Conservation (phyloP, 192 early-diverging fungal genomes). For the Oehlia diaphana region DNA sequence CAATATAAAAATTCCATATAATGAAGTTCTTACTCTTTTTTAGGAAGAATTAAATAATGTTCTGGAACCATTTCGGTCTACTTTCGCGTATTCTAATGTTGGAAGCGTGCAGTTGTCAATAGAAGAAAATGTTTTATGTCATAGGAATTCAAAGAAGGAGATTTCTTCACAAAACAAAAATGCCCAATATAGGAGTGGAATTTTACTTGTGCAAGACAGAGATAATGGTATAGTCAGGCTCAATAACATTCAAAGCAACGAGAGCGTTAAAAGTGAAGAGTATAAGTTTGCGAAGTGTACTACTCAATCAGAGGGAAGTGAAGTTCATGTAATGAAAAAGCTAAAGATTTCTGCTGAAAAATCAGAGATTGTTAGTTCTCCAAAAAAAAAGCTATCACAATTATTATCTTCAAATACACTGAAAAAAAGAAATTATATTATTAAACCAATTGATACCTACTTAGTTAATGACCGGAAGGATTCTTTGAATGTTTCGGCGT, state of each 20-base stretch:
- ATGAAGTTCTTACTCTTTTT: background rate
- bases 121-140: background rate
- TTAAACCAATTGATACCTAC: no score
- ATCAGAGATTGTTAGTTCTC: background rate
- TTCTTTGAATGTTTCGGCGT: background rate
- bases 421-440: background rate
- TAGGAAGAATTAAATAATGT: conserved; percentile 48
- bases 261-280: background rate
- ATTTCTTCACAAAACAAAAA: background rate
- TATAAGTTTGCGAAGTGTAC: background rate
- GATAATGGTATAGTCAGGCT: background rate
- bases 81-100: conserved; percentile 36
- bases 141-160: background rate
- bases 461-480: background rate
- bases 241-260: background rate
- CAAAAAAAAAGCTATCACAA: background rate
- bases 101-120: background rate
- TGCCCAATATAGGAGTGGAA: background rate
- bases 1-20: background rate
- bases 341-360: background rate
- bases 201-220: background rate
- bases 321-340: background rate
- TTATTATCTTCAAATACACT: background rate
- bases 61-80: conserved; percentile 61
- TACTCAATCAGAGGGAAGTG: background rate